Percentiles rank a stretch among this genome's conserved stretches.
These are phyloP conservation scores for Aspergillus incahuasiensis DNA, from an alignment of 495 filamentous ascomycete genomes.

Conservation along the genomic window DNA sequence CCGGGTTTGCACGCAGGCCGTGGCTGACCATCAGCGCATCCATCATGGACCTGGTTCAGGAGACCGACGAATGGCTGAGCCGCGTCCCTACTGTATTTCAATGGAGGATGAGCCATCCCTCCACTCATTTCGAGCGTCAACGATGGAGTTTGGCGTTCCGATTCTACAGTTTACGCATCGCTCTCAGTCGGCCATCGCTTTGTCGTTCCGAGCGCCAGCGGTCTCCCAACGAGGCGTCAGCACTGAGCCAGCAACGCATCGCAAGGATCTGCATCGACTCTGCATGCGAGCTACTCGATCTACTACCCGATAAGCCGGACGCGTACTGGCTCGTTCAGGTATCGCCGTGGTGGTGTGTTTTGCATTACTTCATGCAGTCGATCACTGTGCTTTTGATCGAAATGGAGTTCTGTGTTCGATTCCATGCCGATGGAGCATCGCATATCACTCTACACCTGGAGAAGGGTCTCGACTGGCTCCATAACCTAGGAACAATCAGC, in stretches of 20 bases:
- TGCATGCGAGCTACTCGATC: slow-evolving; percentile 42
- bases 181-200: slow-evolving; percentile 55
- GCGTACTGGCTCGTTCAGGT: slow-evolving; percentile 34
- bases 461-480: not conserved
- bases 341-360: slow-evolving; percentile 53
- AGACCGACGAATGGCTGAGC: slow-evolving; percentile 46
- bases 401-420: slow-evolving; percentile 5
- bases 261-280: slow-evolving; percentile 40
- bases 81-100: slow-evolving; percentile 42
- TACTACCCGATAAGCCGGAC: slow-evolving; percentile 34
- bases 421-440: slow-evolving; percentile 4
- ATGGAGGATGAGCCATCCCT: slow-evolving; percentile 23
- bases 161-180: slow-evolving; percentile 50
- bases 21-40: slow-evolving; percentile 49
- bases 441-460: slow-evolving; percentile 5
- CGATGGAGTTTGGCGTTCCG: slow-evolving; percentile 39
- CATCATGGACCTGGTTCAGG: slow-evolving; percentile 43
- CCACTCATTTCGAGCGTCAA: slow-evolving; percentile 20
- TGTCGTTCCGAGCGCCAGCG: slow-evolving; percentile 26
- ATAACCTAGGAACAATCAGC: not conserved
- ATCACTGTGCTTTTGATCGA: slow-evolving; percentile 50
- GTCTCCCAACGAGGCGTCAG: slow-evolving; percentile 3
- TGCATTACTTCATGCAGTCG: slow-evolving; percentile 56
- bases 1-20: slow-evolving; percentile 41
- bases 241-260: slow-evolving; percentile 4